phyloP scores from a whole-genome alignment of 495 filamentous ascomycete genomes.

The Articulospora tetracladia region DNA sequence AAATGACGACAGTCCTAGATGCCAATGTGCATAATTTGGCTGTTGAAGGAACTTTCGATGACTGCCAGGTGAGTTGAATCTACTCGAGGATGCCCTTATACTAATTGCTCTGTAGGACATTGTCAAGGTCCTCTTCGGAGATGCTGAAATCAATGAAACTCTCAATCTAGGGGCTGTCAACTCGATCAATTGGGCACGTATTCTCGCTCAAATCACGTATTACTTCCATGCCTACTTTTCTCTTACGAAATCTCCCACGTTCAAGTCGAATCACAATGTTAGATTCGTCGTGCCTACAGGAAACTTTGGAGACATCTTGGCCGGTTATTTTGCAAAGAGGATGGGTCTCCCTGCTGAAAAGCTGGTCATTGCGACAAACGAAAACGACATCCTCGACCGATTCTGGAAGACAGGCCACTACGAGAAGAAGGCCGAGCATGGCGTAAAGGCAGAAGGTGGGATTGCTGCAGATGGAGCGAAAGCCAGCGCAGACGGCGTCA shows the following conservation, averaged over 20 bases:
- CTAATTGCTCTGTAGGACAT: slow-evolving; percentile 57
- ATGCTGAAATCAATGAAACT: slow-evolving; percentile 66
- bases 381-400: slow-evolving; percentile 83
- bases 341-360: slow-evolving; percentile 88
- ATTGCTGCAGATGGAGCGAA: slow-evolving; percentile 57
- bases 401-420: slow-evolving; percentile 82
- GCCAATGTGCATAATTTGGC: slow-evolving; percentile 85
- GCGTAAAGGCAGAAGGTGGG: slow-evolving; percentile 50
- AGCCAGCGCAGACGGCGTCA: slow-evolving; percentile 66
- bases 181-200: slow-evolving; percentile 86
- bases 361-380: slow-evolving; percentile 85
- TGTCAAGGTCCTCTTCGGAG: slow-evolving; percentile 87
- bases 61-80: slow-evolving; percentile 65
- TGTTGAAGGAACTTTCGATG: slow-evolving; percentile 86
- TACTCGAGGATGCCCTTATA: not conserved
- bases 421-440: slow-evolving; percentile 66
- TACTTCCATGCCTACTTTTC: slow-evolving; percentile 90
- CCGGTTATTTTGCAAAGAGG: slow-evolving; percentile 83
- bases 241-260: slow-evolving; percentile 49
- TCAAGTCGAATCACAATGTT: slow-evolving; percentile 54
- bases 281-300: slow-evolving; percentile 85
- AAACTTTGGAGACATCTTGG: slow-evolving; percentile 96
- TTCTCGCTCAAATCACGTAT: slow-evolving; percentile 91
- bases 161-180: slow-evolving; percentile 84
- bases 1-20: slow-evolving; percentile 91